Conservation (phyloP, 305 asterid genomes). For the Fraxinus latifolia region DNA sequence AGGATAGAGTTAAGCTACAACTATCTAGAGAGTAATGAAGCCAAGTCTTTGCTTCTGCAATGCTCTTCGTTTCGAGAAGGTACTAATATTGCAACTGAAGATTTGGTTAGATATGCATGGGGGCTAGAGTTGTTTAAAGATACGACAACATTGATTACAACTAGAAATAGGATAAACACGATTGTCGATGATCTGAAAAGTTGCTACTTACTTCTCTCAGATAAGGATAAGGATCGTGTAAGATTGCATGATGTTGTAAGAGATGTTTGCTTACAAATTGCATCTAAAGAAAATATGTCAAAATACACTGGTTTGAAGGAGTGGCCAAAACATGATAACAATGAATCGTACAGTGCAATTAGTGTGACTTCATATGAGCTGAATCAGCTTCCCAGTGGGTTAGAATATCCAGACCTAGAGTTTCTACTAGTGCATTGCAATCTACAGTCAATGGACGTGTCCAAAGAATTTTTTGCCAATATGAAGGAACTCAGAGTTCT, state of each 20-base stretch:
- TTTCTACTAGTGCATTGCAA: not conserved
- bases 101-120: conserved; percentile 7
- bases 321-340: not conserved
- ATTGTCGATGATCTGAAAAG: conserved; percentile 19
- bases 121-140: conserved; percentile 28
- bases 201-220: conserved; percentile 18
- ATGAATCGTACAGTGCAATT: conserved; percentile 18
- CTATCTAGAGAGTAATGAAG: conserved; percentile 7
- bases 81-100: not conserved
- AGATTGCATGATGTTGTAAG: conserved; percentile 44
- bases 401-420: conserved; percentile 21
- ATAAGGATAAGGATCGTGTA: not conserved
- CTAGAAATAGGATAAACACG: not conserved
- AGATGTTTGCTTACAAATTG: conserved; percentile 29
- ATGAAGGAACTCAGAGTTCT: conserved; percentile 31
- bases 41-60: conserved; percentile 21
- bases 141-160: conserved; percentile 1
- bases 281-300: not conserved
- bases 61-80: conserved; percentile 36
- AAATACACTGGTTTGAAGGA: not conserved
- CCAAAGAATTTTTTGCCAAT: not conserved
- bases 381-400: not conserved
- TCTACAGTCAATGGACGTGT: not conserved
- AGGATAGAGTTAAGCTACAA: conserved; percentile 14
- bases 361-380: not conserved